Conservation (phyloP, 1,284 basidiomycete species). For the Malassezia furfur region DNA sequence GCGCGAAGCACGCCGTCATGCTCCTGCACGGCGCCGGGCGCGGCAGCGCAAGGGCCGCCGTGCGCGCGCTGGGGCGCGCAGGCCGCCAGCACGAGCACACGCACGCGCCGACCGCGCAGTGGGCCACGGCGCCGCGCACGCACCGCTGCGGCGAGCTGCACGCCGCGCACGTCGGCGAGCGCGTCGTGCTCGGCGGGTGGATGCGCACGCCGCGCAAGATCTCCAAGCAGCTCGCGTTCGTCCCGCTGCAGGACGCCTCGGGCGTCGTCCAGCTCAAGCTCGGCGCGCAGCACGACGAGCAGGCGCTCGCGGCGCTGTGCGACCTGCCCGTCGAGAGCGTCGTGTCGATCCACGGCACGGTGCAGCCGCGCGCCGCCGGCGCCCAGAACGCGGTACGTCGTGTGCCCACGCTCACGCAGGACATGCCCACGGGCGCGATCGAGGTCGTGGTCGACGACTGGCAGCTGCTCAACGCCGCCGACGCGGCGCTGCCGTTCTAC, state of each 20-base stretch:
- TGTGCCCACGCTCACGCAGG: not conserved
- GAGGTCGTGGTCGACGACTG: slow-evolving; percentile 67
- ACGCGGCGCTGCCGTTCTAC: slow-evolving; percentile 63
- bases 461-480: slow-evolving; percentile 68
- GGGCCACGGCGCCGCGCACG: slow-evolving; percentile 52
- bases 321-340: slow-evolving; percentile 29
- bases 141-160: slow-evolving; percentile 61
- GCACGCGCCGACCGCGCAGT: slow-evolving; percentile 52
- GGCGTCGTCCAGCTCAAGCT: slow-evolving; percentile 63
- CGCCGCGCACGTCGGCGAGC: slow-evolving; percentile 54
- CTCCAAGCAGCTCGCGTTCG: slow-evolving; percentile 62
- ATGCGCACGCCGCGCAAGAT: slow-evolving; percentile 62
- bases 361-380: slow-evolving; percentile 20
- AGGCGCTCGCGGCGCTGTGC: slow-evolving; percentile 56
- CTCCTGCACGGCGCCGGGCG: too few relatives aligned
- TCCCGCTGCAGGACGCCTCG: slow-evolving; percentile 66
- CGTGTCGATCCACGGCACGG: slow-evolving; percentile 22
- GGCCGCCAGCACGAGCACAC: too few relatives aligned
- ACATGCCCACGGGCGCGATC: slow-evolving; percentile 58
- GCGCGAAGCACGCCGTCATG: too few relatives aligned
- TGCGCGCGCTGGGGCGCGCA: too few relatives aligned
- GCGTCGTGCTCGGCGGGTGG: slow-evolving; percentile 68
- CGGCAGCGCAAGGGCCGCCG: too few relatives aligned
- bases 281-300: slow-evolving; percentile 14
- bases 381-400: slow-evolving; percentile 19